These are phyloP conservation scores for Pluteus cervinus DNA, from an alignment of 768 basidiomycete species.

Conservation along the genomic window DNA sequence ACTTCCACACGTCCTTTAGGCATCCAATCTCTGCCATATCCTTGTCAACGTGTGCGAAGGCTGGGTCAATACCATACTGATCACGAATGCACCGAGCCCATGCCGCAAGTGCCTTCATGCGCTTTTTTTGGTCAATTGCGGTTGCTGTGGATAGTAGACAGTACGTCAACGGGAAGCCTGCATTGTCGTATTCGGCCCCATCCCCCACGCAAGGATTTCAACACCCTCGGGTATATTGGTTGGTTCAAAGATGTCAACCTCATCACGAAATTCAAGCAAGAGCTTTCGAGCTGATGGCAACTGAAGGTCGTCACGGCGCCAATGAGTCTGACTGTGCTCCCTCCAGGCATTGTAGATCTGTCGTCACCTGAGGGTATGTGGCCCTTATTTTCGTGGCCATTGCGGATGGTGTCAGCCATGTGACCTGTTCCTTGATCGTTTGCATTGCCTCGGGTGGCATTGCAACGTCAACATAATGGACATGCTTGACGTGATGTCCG, in stretches of 20 bases:
- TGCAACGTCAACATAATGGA: too few species aligned
- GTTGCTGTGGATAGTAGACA: constrained; percentile 17
- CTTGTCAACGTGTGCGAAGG: constrained; percentile 11
- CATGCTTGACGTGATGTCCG: too few species aligned
- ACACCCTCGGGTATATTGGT: constrained; percentile 14
- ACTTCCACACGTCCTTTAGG: constrained; percentile 10
- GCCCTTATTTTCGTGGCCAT: constrained; percentile 25
- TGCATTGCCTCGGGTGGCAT: too few species aligned
- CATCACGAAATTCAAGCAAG: constrained; percentile 13
- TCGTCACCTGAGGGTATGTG: constrained; percentile 19
- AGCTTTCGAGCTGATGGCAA: constrained; percentile 17
- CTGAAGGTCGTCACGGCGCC: constrained; percentile 16
- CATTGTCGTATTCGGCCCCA: constrained; percentile 16
- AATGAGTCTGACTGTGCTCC: constrained; percentile 17
- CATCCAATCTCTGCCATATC: constrained; percentile 14
- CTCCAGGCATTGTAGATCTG: constrained; percentile 22
- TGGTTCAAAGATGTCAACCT: constrained; percentile 16
- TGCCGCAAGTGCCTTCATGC: constrained; percentile 11
- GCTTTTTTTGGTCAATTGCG: constrained; percentile 13
- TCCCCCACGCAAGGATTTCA: constrained; percentile 17
- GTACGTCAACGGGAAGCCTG: constrained; percentile 18
- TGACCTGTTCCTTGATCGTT: too few species aligned
- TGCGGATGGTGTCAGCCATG: too few species aligned
- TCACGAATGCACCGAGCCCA: constrained; percentile 10
- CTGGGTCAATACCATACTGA: constrained; percentile 9